phyloP scores from a whole-genome alignment of 352 stramenopile species.

The Phytophthora boehmeriae region DNA sequence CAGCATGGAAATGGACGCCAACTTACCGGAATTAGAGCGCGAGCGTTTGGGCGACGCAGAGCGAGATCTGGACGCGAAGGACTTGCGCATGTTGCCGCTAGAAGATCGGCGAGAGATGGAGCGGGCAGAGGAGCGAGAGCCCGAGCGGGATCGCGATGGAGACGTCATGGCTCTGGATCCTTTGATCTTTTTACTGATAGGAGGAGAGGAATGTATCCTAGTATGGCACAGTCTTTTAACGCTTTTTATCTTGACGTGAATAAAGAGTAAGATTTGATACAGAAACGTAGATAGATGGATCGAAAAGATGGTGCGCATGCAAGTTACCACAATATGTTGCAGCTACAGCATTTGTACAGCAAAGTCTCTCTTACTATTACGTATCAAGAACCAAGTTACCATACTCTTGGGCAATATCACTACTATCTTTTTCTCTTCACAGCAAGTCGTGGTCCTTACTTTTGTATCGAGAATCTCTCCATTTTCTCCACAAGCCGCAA shows the following conservation, averaged over 20 bases:
- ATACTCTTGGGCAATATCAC: no score
- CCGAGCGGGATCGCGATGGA: constrained; percentile 22
- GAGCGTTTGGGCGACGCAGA: constrained; percentile 10
- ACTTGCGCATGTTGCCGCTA: constrained; percentile 3
- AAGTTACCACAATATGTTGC: no score
- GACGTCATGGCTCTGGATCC: constrained; percentile 19
- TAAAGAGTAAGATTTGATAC: not conserved
- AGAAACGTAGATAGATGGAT: no score
- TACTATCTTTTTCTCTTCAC: no score
- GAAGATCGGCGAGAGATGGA: not conserved
- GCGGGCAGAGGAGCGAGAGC: constrained; percentile 9
- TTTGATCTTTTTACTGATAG: no score
- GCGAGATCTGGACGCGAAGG: constrained; percentile 12
- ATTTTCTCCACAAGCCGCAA: constrained; percentile 45
- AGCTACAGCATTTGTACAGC: no score
- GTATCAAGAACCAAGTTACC: no score
- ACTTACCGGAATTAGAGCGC: constrained; percentile 21
- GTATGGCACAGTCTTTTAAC: constrained; percentile 3
- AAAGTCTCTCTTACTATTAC: no score
- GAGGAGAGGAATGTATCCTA: not conserved
- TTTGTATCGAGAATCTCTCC: constrained; percentile 30
- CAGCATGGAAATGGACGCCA: not conserved
- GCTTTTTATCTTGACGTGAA: not conserved
- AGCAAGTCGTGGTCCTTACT: not conserved
- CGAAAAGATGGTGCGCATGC: no score